Evolutionary conservation across 2,329 filamentous ascomycete genomes (phyloP).

Genomic region (Sporothrix humicola): DNA sequence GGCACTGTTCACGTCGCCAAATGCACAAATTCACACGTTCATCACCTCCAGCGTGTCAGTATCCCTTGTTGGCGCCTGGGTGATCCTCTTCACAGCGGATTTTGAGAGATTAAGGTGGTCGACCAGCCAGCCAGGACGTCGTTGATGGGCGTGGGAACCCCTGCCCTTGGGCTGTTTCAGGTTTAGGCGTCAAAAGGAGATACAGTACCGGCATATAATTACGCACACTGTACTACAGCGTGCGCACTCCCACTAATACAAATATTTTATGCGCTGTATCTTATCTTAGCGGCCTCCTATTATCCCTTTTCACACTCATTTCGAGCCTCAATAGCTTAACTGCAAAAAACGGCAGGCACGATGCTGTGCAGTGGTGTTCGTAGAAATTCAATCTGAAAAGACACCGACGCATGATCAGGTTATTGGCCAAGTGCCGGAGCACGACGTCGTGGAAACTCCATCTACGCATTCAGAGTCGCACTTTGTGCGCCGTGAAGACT

Average conservation of each 20-base stretch:
- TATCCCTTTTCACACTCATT: background rate
- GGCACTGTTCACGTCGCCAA: background rate
- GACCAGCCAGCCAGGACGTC: background rate
- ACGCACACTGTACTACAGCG: background rate
- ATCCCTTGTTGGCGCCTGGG: background rate
- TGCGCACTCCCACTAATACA: background rate
- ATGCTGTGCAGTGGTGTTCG: background rate
- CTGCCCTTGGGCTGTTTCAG: conserved; percentile 19
- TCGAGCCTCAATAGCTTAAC: background rate
- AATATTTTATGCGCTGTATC: conserved; percentile 16
- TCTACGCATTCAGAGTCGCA: background rate
- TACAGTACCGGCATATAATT: background rate
- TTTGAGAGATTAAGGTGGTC: background rate
- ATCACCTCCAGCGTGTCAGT: background rate
- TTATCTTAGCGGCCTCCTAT: conserved; percentile 21
- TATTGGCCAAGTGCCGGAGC: conserved; percentile 20
- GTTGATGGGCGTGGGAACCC: background rate
- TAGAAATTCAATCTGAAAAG: background rate
- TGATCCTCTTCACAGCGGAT: background rate
- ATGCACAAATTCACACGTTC: background rate
- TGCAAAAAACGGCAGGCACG: background rate
- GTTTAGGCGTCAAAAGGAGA: conserved; percentile 1
- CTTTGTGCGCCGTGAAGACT: conserved; percentile 3
- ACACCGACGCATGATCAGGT: background rate
- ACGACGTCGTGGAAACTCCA: background rate